phyloP scores from a whole-genome alignment of 2,329 filamentous ascomycete genomes.

The Botrytis elliptica region DNA sequence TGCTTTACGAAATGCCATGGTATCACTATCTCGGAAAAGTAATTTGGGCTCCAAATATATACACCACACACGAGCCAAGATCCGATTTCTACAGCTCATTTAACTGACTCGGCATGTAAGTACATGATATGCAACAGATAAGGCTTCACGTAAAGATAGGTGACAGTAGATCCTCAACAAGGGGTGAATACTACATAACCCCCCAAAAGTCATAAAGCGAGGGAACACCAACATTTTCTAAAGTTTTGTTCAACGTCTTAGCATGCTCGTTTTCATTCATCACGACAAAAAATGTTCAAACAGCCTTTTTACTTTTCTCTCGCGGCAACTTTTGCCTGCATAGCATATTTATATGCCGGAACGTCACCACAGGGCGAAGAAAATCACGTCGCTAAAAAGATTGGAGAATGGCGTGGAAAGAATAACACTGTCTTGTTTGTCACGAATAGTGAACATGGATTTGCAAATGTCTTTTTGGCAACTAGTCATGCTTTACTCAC shows the following conservation, averaged over 20 bases:
- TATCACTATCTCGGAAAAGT: neutral
- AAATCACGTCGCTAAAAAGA: neutral
- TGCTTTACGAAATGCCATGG: neutral
- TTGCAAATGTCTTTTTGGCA: constrained; percentile 47
- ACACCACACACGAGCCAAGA: neutral
- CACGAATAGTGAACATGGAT: constrained; percentile 46
- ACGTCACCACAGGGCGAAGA: neutral
- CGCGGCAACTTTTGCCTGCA: neutral
- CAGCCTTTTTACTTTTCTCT: neutral
- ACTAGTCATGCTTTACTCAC: constrained; percentile 42
- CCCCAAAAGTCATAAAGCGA: neutral
- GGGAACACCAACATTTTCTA: neutral
- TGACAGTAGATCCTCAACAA: neutral
- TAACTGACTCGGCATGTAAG: neutral
- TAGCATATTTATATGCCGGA: neutral
- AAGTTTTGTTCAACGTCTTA: neutral
- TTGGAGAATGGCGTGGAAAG: neutral
- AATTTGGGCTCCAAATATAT: neutral
- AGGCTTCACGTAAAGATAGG: neutral
- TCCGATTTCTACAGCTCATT: neutral
- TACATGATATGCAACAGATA: neutral
- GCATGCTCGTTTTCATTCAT: neutral
- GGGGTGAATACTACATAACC: neutral
- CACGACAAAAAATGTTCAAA: neutral
- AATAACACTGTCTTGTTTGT: constrained; percentile 42